phyloP scores from a whole-genome alignment of 768 basidiomycete species.

The Naganishia kalamii region DNA sequence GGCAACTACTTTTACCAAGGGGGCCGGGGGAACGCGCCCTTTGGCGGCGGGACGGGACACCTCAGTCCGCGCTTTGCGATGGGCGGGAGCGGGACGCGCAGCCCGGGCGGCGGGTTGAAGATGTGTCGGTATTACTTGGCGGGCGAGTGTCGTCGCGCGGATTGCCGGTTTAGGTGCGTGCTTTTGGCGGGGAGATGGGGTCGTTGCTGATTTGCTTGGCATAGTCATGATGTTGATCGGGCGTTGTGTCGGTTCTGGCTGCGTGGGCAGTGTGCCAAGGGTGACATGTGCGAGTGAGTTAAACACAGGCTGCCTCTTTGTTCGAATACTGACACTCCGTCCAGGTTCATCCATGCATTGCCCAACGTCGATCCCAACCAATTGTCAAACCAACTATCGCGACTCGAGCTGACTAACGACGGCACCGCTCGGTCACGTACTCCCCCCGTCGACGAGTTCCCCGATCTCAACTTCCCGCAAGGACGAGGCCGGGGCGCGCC shows the following conservation, averaged over 20 bases:
- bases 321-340: neutral
- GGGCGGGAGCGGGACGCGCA: constrained; percentile 27
- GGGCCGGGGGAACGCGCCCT: constrained; percentile 34
- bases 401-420: constrained; percentile 41
- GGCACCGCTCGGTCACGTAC: constrained; percentile 36
- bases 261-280: constrained; percentile 92
- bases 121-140: constrained; percentile 96
- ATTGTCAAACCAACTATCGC: constrained; percentile 41
- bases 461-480: constrained; percentile 33
- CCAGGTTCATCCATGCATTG: constrained; percentile 73
- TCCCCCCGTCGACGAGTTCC: constrained; percentile 44
- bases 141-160: constrained; percentile 89
- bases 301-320: neutral
- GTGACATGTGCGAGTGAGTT: constrained; percentile 74
- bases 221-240: constrained; percentile 89
- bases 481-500: constrained; percentile 44
- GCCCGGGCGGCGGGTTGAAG: constrained; percentile 37
- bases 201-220: constrained; percentile 15
- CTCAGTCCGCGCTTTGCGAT: constrained; percentile 36
- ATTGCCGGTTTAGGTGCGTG: constrained; percentile 91
- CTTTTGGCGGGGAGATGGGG: neutral
- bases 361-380: constrained; percentile 63
- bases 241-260: constrained; percentile 97
- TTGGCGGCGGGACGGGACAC: constrained; percentile 33
- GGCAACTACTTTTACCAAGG: constrained; percentile 40